Base-by-base conservation (phyloP, 441 rosid species). In the Gossypium davidsonii region DNA sequence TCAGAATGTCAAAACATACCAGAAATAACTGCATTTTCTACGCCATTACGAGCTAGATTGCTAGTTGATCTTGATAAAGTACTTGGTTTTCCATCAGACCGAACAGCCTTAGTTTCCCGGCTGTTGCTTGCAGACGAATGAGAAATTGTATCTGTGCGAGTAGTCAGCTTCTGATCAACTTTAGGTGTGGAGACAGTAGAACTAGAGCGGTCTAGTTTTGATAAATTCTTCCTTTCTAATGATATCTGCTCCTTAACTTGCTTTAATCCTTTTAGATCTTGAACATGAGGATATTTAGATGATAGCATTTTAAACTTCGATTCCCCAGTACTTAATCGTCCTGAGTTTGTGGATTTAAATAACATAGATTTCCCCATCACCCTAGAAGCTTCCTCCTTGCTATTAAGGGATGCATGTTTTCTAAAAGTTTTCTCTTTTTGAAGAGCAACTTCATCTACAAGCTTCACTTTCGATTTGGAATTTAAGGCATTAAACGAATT, bases 291-390 rank as follows among this genome's bases (percentile, higher is more conserved):
- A 76, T 75, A 74, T 76, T 84, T 89, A 51, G 95, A 79, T 3
- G 90, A 63, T 78, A 79, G 78, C 82, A 78, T 61, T 86, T 85
- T 90, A 79, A 82, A 79, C 77, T 86, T 89, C 25, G 91, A 79
- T 77, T 89, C 97, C 20, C 73, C 70, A 58, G 87, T 75, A 82
- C 71, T 80, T 68, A 87, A 73, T 62, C 79, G 83, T 18, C 86
- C 86, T 25, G 84, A 53, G 71, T 79, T 89, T 70, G 83, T 60
- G 18, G 82, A 79, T 85, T 86, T 90, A 77, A 91, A 93, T 76
- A 98, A 90, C 83, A 82, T 77, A 4, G 95, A 88, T 81, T 89
- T 96, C 79, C 87, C 83, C 65, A 91, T 79, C 76, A 78, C 73
- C 82, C 89, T 89, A 79, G 70, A 11, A 77, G 78, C 34, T 28